Evolutionary conservation across 1,139 yeast genomes (phyloP).

Genomic region (Candida tetrigidarum): DNA sequence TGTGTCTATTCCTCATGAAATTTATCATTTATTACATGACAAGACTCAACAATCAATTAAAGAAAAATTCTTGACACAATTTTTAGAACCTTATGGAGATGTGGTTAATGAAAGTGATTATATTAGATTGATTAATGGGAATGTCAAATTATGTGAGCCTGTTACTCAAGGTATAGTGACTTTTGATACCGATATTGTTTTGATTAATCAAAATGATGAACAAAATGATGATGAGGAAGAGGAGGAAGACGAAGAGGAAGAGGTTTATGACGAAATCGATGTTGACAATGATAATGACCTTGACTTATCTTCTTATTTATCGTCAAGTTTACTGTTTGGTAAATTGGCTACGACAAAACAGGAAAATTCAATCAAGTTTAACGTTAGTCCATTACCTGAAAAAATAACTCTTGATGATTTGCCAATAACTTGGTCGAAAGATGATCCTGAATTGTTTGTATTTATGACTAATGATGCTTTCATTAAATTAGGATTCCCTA

Average conservation of each 20-base stretch:
- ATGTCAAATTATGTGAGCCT: conserved; percentile 70
- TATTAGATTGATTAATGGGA: conserved; percentile 50
- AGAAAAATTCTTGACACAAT: conserved; percentile 31
- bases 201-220: conserved; percentile 44
- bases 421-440: conserved; percentile 37
- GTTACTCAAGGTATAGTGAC: conserved; percentile 64
- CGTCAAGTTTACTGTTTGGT: conserved; percentile 34
- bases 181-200: conserved; percentile 50
- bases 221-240: conserved; percentile 11
- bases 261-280: conserved; percentile 9
- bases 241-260: conserved; percentile 15
- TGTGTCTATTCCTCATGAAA: conserved; percentile 48
- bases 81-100: conserved; percentile 30
- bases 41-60: conserved; percentile 31
- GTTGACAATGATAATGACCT: conserved; percentile 18
- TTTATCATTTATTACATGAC: conserved; percentile 41
- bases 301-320: conserved; percentile 41
- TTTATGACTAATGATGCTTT: conserved; percentile 58
- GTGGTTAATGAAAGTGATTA: conserved; percentile 39
- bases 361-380: conserved; percentile 20
- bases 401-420: conserved; percentile 28
- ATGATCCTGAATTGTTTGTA: conserved; percentile 51
- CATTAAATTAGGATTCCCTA: conserved; percentile 55
- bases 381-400: conserved; percentile 35
- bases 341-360: conserved; percentile 12